phyloP scores from a whole-genome alignment of 305 asterid genomes.

The Euphrasia arctica region DNA sequence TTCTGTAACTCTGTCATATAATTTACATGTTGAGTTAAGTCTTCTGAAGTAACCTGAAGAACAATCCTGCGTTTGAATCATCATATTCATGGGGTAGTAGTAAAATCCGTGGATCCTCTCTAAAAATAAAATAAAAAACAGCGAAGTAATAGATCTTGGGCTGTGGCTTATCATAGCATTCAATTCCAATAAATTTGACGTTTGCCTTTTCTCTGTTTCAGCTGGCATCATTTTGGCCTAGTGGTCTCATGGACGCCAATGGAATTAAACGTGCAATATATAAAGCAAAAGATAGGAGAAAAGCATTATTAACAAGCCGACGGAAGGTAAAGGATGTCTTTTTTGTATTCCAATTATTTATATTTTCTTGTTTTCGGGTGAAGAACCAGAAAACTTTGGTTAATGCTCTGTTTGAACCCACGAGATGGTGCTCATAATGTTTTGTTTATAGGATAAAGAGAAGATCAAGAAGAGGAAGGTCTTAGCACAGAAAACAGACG shows the following conservation, averaged over 20 bases:
- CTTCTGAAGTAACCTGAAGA: too few relatives aligned
- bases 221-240: conserved; percentile 93
- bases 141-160: not conserved
- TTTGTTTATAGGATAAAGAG: conserved; percentile 51
- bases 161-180: conserved; percentile 16
- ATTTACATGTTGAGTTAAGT: too few relatives aligned
- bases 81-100: too few relatives aligned
- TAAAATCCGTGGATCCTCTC: too few relatives aligned
- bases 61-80: too few relatives aligned
- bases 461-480: conserved; percentile 65
- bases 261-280: conserved; percentile 82
- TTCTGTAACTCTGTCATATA: too few relatives aligned
- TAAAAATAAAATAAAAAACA: too few relatives aligned
- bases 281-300: conserved; percentile 81
- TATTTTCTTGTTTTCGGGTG: conserved; percentile 2
- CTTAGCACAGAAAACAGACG: conserved; percentile 44
- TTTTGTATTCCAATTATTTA: conserved; percentile 19
- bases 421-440: not conserved
- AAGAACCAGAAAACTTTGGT: not conserved
- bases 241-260: conserved; percentile 81
- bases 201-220: conserved; percentile 32
- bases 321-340: conserved; percentile 48
- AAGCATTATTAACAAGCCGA: conserved; percentile 34
- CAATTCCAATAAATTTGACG: conserved; percentile 13
- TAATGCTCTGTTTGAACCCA: conserved; percentile 9